Conservation (phyloP, 192 early-diverging fungal species). For the Backusella tuberculispora region DNA sequence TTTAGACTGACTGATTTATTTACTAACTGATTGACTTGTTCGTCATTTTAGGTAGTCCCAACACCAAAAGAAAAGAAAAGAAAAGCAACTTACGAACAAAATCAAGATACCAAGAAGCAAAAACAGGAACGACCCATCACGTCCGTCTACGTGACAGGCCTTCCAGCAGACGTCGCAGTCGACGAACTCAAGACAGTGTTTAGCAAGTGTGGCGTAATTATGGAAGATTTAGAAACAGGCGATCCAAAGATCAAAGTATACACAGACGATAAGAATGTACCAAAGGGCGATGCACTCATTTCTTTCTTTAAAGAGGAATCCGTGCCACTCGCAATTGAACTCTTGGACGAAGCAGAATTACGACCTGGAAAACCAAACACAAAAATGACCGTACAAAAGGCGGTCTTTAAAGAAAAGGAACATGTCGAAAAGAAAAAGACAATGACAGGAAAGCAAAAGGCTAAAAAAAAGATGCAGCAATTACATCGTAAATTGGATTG, state of each 20-base stretch:
- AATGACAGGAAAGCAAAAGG: constrained; percentile 60
- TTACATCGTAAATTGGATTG: constrained; percentile 87
- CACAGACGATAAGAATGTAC: constrained; percentile 59
- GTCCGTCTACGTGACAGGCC: constrained; percentile 83
- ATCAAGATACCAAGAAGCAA: constrained; percentile 48
- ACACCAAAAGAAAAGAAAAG: constrained; percentile 47
- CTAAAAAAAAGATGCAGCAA: constrained; percentile 68
- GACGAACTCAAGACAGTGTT: constrained; percentile 80
- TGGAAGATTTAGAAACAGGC: constrained; percentile 68
- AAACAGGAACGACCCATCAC: constrained; percentile 69
- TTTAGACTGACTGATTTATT: neutral
- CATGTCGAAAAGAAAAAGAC: constrained; percentile 34
- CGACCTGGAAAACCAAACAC: constrained; percentile 60
- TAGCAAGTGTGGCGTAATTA: constrained; percentile 78
- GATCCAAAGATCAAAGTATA: constrained; percentile 93
- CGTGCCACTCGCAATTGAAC: constrained; percentile 79
- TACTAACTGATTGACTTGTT: neutral
- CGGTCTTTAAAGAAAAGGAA: constrained; percentile 81
- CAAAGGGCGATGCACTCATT: constrained; percentile 93
- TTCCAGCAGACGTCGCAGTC: constrained; percentile 80
- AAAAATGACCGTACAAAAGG: constrained; percentile 80
- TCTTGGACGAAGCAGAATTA: constrained; percentile 88
- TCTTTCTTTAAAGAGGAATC: constrained; percentile 91
- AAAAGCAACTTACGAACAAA: constrained; percentile 47
- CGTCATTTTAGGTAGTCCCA: neutral